Conservation (phyloP, 495 filamentous ascomycete genomes). For the Thermochaetoides thermophila region DNA sequence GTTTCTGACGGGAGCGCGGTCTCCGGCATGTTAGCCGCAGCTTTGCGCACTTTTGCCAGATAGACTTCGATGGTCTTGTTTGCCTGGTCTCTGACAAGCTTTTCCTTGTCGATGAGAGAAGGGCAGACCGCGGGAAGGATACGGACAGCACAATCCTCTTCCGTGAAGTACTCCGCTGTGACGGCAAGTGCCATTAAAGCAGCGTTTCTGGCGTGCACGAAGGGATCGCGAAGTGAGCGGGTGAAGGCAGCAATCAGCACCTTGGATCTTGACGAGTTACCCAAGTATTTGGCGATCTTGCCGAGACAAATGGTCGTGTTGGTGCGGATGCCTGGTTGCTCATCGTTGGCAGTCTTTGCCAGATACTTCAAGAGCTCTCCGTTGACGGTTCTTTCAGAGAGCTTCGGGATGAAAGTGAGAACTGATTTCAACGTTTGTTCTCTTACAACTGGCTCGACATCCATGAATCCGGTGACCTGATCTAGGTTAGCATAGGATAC, state of each 20-base stretch:
- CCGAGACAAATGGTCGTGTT: constrained; percentile 97
- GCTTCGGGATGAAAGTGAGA: constrained; percentile 66
- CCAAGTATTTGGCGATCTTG: constrained; percentile 83
- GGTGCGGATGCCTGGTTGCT: constrained; percentile 91
- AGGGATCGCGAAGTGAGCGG: constrained; percentile 79
- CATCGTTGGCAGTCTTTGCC: constrained; percentile 92
- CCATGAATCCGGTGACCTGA: constrained; percentile 76
- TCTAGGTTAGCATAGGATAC: background rate
- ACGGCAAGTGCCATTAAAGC: constrained; percentile 72
- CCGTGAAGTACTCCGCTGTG: constrained; percentile 71
- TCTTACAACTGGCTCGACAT: constrained; percentile 76
- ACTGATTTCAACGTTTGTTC: constrained; percentile 94
- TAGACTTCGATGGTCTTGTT: constrained; percentile 86
- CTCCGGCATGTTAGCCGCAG: constrained; percentile 64
- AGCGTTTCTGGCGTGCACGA: constrained; percentile 82
- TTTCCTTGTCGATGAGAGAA: constrained; percentile 70
- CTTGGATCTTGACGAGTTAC: constrained; percentile 63
- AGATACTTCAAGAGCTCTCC: constrained; percentile 83
- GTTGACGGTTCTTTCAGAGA: constrained; percentile 84
- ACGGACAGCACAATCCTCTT: constrained; percentile 77
- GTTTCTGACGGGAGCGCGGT: constrained; percentile 41
- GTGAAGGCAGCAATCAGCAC: constrained; percentile 86
- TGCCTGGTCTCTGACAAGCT: constrained; percentile 80
- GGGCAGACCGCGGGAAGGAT: constrained; percentile 76
- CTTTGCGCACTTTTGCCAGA: constrained; percentile 67